phyloP scores from a whole-genome alignment of 176 grass and related monocot genomes.

The Poa pratensis region DNA sequence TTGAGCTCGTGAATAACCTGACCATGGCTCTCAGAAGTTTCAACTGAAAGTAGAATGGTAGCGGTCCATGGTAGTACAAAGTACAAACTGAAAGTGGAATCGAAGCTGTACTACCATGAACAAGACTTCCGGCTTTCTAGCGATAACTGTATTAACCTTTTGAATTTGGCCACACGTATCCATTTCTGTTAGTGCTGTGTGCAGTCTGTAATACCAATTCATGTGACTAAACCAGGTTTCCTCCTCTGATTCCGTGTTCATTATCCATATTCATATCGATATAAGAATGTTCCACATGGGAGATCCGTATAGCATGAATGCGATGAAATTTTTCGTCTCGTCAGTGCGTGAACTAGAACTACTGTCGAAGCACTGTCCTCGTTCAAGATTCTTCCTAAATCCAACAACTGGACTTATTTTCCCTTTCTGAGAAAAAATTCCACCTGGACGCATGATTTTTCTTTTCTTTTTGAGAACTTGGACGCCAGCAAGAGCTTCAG shows the following conservation, averaged over 20 bases:
- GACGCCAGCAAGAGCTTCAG: no score
- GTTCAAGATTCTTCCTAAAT: no score
- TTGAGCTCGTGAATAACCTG: slow-evolving; percentile 66
- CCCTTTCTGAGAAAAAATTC: no score
- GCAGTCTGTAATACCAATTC: slow-evolving; percentile 13
- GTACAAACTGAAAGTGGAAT: slow-evolving; percentile 29
- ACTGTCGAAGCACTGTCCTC: no score
- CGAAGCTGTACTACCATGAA: not conserved
- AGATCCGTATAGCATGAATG: not conserved
- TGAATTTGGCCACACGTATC: not conserved
- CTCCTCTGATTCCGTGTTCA: not conserved
- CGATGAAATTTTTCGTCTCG: not conserved
- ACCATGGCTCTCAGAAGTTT: slow-evolving; percentile 50
- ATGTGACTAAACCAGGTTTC: not conserved
- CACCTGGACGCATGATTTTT: no score
- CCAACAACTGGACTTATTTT: no score
- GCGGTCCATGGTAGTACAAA: not conserved
- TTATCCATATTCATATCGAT: not conserved
- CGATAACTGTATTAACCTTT: not conserved
- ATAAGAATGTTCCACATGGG: not conserved
- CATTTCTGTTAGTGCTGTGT: not conserved
- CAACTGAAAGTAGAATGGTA: slow-evolving; percentile 36
- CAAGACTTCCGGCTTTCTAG: not conserved
- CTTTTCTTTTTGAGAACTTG: no score
- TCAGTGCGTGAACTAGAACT: no score